Evolutionary conservation across 2,329 filamentous ascomycete genomes (phyloP).

Genomic region (Nothophoma quercina): DNA sequence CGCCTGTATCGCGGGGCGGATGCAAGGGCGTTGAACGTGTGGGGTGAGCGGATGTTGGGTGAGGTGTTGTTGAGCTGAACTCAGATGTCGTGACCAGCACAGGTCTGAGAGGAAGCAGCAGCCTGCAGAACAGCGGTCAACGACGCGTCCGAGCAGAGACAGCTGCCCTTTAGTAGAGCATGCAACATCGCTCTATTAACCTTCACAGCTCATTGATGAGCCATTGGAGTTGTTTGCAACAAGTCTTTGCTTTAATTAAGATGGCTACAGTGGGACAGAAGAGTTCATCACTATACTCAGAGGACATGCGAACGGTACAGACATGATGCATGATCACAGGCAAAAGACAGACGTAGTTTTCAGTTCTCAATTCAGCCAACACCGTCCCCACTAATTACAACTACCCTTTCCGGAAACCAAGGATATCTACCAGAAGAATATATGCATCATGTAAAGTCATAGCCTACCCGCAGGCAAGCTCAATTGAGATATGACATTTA

Average conservation of each 20-base stretch:
- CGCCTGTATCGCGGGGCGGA: not conserved
- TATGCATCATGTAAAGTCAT: conserved; percentile 51
- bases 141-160: not conserved
- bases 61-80: not conserved
- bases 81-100: not conserved
- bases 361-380: conserved; percentile 33
- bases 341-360: not conserved
- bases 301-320: too few species aligned
- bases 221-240: too few species aligned
- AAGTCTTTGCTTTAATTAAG: too few species aligned
- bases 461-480: conserved; percentile 43
- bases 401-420: conserved; percentile 36
- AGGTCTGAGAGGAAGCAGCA: not conserved
- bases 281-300: too few species aligned
- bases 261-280: too few species aligned
- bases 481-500: conserved; percentile 49
- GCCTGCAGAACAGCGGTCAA: conserved; percentile 7
- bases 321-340: too few species aligned
- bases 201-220: too few species aligned
- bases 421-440: conserved; percentile 37
- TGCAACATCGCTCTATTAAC: too few species aligned
- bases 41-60: not conserved
- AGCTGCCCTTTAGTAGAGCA: too few species aligned
- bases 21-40: conserved; percentile 1
- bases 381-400: conserved; percentile 38